Evolutionary conservation across 2,329 filamentous ascomycete species (phyloP).

Genomic region (Sporothrix schenckii): DNA sequence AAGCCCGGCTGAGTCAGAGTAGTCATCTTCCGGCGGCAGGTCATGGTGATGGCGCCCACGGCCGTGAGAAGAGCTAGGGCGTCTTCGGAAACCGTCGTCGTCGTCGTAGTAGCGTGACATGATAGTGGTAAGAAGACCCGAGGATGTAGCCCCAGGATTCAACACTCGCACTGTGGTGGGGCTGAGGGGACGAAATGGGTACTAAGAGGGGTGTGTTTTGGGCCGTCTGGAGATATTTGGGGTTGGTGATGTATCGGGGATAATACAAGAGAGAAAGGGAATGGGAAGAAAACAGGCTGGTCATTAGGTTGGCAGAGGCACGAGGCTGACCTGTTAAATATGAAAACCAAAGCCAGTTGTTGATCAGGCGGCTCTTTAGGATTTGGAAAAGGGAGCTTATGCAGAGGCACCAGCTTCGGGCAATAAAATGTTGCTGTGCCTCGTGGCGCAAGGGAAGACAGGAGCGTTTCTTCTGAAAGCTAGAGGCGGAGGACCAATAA

Average conservation of each 20-base stretch:
- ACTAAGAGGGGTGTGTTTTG: background rate
- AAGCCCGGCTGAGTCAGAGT: slow-evolving; percentile 9
- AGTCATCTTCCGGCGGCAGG: slow-evolving; percentile 11
- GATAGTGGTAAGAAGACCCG: background rate
- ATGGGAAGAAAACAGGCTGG: background rate
- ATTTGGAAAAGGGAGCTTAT: background rate
- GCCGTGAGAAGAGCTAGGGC: slow-evolving; percentile 33
- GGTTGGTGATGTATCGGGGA: background rate
- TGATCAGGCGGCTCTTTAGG: slow-evolving; percentile 22
- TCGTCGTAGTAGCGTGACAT: slow-evolving; percentile 43
- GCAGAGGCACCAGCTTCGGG: background rate
- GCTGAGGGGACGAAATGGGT: too few relatives aligned
- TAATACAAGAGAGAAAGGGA: background rate
- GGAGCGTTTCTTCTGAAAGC: background rate
- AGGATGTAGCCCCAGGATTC: background rate
- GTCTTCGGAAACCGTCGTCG: slow-evolving; percentile 39
- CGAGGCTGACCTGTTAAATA: slow-evolving; percentile 15
- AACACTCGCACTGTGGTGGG: background rate
- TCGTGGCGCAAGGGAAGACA: slow-evolving; percentile 30
- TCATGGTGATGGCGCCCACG: slow-evolving; percentile 24
- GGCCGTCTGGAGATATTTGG: background rate
- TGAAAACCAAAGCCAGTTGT: background rate
- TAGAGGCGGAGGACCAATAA: slow-evolving; percentile 1
- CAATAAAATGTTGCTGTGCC: slow-evolving; percentile 27
- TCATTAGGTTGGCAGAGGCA: slow-evolving; percentile 7